Evolutionary conservation across 73 alveolate genomes (phyloP).

Genomic region (Stentor coeruleus): DNA sequence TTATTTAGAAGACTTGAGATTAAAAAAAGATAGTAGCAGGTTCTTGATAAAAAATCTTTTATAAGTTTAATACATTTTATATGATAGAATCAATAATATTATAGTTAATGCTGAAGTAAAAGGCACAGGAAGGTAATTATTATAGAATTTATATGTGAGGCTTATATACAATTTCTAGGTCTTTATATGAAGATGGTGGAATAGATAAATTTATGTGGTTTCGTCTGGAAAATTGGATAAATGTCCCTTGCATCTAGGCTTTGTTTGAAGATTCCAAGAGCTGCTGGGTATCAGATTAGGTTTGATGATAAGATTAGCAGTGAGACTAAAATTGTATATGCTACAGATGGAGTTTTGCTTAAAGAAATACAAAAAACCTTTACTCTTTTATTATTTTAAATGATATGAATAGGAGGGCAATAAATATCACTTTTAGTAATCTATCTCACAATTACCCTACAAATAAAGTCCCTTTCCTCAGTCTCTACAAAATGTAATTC

Average conservation of each 20-base stretch:
- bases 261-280: conserved; percentile 83
- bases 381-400: too few relatives aligned
- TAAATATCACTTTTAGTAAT: too few relatives aligned
- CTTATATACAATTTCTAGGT: conserved; percentile 93
- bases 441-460: too few relatives aligned
- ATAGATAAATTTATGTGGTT: conserved; percentile 93
- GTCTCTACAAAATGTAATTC: too few relatives aligned
- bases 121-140: conserved; percentile 96
- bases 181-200: conserved; percentile 94
- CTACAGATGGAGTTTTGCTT: conserved; percentile 96
- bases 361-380: conserved; percentile 89
- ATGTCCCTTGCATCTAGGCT: conserved; percentile 99
- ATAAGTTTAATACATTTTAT: conserved; percentile 73
- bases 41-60: conserved; percentile 49
- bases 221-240: conserved; percentile 99
- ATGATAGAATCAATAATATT: conserved; percentile 73
- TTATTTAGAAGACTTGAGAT: neutral
- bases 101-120: conserved; percentile 94
- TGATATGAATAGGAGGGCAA: too few relatives aligned
- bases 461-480: too few relatives aligned
- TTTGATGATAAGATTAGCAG: conserved; percentile 73
- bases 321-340: conserved; percentile 73
- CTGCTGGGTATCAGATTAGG: conserved; percentile 83
- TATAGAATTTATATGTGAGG: conserved; percentile 24
- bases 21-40: neutral